phyloP scores from a whole-genome alignment of 2,329 filamentous ascomycete genomes.

The Sporothrix dimorphospora region DNA sequence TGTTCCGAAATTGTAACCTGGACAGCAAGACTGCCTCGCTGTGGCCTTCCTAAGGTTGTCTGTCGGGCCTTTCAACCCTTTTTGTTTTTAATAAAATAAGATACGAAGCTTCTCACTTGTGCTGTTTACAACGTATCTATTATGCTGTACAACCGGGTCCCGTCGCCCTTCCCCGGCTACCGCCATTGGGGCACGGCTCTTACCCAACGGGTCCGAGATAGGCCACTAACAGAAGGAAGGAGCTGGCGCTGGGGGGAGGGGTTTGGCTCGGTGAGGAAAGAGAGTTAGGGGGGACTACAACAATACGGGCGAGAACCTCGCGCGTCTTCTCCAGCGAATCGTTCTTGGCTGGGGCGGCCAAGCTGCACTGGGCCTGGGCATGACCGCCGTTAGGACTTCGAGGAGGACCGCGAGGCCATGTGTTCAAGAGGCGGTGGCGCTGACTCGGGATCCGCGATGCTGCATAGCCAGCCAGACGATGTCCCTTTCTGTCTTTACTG shows the following conservation, averaged over 20 bases:
- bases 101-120: background rate
- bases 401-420: background rate
- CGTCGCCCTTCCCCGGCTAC: constrained; percentile 14
- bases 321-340: background rate
- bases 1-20: background rate
- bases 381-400: background rate
- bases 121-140: no score
- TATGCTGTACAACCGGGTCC: background rate
- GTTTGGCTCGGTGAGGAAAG: constrained; percentile 24
- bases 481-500: no score
- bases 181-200: constrained; percentile 10
- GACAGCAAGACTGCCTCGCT: background rate
- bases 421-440: constrained; percentile 1
- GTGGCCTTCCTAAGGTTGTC: background rate
- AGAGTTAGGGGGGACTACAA: constrained; percentile 12
- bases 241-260: background rate
- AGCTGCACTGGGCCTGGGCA: background rate
- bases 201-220: background rate
- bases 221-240: constrained; percentile 6
- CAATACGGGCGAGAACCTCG: background rate
- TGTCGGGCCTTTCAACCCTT: background rate
- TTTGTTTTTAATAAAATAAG: background rate
- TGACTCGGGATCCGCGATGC: background rate
- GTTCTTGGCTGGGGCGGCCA: constrained; percentile 3
- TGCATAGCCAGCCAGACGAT: background rate